Conservation (phyloP, 2,329 filamentous ascomycete species). For the Colletotrichum gigasporum region DNA sequence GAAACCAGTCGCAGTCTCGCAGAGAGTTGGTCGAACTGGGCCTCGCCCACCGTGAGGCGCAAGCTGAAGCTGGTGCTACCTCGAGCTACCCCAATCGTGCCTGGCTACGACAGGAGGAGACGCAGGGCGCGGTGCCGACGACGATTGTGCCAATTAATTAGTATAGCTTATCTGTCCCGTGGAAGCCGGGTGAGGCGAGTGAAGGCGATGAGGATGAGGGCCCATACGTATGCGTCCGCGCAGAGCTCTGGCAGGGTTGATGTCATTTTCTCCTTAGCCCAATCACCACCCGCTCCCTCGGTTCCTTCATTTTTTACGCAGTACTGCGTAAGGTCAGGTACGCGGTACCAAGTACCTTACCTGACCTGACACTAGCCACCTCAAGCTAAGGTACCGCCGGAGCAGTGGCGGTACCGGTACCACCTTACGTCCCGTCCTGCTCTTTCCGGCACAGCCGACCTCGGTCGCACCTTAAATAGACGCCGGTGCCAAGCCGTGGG, state of each 20-base stretch:
- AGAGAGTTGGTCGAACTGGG: too few relatives aligned
- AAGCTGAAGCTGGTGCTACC: neutral
- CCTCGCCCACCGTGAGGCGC: neutral
- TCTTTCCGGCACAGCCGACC: slow-evolving; percentile 1
- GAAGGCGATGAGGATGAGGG: neutral
- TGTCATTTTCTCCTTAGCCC: slow-evolving; percentile 13
- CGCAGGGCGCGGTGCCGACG: too few relatives aligned
- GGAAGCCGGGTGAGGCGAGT: neutral
- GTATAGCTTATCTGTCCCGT: too few relatives aligned
- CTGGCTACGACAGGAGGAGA: too few relatives aligned
- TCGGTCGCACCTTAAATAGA: slow-evolving; percentile 14
- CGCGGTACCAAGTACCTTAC: too few relatives aligned
- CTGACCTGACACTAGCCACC: too few relatives aligned
- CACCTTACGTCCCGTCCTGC: too few relatives aligned
- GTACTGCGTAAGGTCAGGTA: too few relatives aligned
- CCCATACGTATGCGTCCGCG: neutral
- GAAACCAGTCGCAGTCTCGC: neutral
- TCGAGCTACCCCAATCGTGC: neutral
- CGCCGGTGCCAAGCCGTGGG: neutral
- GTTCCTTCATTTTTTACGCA: neutral
- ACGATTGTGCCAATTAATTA: too few relatives aligned
- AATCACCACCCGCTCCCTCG: slow-evolving; percentile 4
- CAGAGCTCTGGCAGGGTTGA: slow-evolving; percentile 10
- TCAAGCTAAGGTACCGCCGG: too few relatives aligned
- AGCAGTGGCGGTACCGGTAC: too few relatives aligned